Conservation (phyloP, 2,329 filamentous ascomycete species). For the Trichoderma sp. region DNA sequence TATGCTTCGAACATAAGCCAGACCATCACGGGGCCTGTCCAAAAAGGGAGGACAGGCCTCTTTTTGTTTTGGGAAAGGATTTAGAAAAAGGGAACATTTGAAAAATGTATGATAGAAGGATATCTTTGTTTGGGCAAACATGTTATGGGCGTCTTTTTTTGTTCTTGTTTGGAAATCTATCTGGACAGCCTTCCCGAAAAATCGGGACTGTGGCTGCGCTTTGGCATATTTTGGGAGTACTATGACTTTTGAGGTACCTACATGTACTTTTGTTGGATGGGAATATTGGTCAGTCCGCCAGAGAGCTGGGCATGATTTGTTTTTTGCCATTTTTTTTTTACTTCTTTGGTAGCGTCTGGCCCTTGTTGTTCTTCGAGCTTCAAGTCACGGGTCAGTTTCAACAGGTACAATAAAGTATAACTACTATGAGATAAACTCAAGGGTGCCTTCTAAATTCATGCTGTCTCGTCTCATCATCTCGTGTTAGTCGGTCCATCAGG, state of each 20-base stretch:
- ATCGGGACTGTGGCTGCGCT: constrained; percentile 9
- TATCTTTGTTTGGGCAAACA: constrained; percentile 11
- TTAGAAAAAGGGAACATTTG: constrained; percentile 15
- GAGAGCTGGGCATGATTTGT: not conserved
- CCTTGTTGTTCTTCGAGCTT: not conserved
- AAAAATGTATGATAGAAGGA: constrained; percentile 19
- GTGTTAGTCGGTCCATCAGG: not conserved
- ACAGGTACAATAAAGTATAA: not conserved
- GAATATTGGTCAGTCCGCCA: not conserved
- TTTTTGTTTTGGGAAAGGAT: constrained; percentile 4
- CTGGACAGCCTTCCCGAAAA: constrained; percentile 1
- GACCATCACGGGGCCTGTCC: constrained; percentile 2
- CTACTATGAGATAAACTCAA: not conserved
- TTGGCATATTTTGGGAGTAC: constrained; percentile 12
- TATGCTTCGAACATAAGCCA: not conserved
- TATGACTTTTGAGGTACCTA: constrained; percentile 7
- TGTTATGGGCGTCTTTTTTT: constrained; percentile 1
- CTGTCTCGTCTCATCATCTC: not conserved
- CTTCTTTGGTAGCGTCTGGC: not conserved
- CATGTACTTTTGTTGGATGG: not conserved
- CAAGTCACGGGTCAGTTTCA: not conserved
- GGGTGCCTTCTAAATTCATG: not conserved
- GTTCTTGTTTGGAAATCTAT: not conserved
- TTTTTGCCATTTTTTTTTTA: not conserved
- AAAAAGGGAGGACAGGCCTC: constrained; percentile 1